A percentile compares a stretch with the other conserved stretches of the same genome.
phyloP scores from a whole-genome alignment of 345 rosid genomes.

The Aegle marmelos region DNA sequence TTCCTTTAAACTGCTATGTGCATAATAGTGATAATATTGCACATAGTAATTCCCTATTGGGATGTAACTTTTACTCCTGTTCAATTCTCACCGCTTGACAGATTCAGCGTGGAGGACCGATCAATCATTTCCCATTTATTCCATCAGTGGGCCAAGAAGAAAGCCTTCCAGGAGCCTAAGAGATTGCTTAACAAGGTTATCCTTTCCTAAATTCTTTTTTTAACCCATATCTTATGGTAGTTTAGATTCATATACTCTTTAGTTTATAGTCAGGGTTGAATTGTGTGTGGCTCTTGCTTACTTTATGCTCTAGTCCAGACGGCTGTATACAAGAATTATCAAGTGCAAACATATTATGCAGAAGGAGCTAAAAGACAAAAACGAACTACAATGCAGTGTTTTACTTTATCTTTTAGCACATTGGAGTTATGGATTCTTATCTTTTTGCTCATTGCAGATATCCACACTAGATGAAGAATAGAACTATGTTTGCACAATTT shows the following conservation, averaged over 20 bases:
- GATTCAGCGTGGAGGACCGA: constrained; percentile 79
- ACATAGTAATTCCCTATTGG: neutral
- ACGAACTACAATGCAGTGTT: neutral
- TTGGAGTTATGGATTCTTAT: no score
- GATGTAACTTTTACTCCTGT: neutral
- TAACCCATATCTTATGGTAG: constrained; percentile 11
- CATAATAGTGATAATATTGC: constrained; percentile 3
- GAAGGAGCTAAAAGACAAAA: no score
- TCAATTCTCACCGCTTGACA: constrained; percentile 21
- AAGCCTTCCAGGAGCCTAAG: constrained; percentile 82
- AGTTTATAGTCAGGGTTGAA: neutral
- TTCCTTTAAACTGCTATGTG: constrained; percentile 14
- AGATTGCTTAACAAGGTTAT: constrained; percentile 81
- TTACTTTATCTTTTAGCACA: no score
- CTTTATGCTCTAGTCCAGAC: neutral
- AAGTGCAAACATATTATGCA: no score
- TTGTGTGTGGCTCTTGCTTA: neutral
- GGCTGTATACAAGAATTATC: neutral
- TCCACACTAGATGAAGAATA: no score
- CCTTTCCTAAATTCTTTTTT: neutral
- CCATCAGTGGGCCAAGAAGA: constrained; percentile 92
- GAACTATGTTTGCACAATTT: neutral
- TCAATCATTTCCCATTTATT: constrained; percentile 82
- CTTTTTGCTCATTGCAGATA: no score
- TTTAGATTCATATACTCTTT: neutral